These are phyloP conservation scores for Clavispora carvajalis DNA, from an alignment of 805 yeast species.

Conservation along the genomic window DNA sequence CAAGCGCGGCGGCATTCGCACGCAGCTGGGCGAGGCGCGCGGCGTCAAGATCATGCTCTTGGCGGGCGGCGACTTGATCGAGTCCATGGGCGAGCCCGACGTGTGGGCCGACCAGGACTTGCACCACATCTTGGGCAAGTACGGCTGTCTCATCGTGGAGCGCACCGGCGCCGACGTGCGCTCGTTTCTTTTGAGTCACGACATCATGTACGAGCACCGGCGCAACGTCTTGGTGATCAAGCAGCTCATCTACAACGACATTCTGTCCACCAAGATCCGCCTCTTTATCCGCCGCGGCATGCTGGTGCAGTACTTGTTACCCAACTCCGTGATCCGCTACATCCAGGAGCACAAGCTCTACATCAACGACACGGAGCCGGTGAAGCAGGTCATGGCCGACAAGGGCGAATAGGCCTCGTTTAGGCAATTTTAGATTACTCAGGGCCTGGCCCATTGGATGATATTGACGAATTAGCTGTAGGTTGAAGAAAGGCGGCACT, in stretches of 20 bases:
- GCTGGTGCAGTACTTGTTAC: constrained; percentile 93
- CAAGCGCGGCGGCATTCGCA: constrained; percentile 76
- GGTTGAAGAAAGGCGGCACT: no score
- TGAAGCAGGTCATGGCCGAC: constrained; percentile 67
- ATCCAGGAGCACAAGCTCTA: constrained; percentile 89
- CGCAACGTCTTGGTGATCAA: constrained; percentile 90
- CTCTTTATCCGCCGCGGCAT: constrained; percentile 89
- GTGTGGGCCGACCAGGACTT: constrained; percentile 97
- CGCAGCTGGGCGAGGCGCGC: constrained; percentile 52
- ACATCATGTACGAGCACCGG: constrained; percentile 95
- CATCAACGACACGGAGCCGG: constrained; percentile 85
- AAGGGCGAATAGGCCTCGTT: constrained; percentile 16
- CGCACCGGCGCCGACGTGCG: constrained; percentile 96
- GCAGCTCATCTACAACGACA: constrained; percentile 94
- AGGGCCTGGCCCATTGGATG: no score
- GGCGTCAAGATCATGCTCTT: constrained; percentile 93
- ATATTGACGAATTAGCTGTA: no score
- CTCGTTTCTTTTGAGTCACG: constrained; percentile 85
- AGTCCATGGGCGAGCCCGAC: constrained; percentile 99
- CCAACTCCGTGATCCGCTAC: constrained; percentile 90
- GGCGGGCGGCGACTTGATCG: constrained; percentile 97
- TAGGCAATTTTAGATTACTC: background rate
- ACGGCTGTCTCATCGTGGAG: constrained; percentile 95
- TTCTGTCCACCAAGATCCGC: constrained; percentile 90
- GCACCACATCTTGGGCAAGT: constrained; percentile 90